A percentile compares a stretch with the other conserved stretches of the same genome.
phyloP scores from a whole-genome alignment of 2,329 filamentous ascomycete genomes.

The Trichoderma semiorbis region DNA sequence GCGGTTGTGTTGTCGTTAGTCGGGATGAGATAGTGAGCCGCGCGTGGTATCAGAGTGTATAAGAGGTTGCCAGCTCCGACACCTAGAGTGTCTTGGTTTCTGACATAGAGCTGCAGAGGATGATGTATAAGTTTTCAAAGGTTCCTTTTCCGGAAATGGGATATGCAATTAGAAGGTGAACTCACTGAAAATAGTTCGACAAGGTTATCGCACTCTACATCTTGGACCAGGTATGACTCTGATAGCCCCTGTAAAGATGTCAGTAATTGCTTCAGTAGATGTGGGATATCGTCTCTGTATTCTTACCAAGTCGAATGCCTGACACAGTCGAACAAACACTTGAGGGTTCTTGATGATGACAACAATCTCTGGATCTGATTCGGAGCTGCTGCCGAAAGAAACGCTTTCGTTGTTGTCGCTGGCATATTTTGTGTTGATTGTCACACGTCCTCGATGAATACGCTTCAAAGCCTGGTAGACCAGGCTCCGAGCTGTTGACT shows the following conservation, averaged over 20 bases:
- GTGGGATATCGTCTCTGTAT: background rate
- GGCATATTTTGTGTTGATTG: background rate
- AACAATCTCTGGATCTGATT: background rate
- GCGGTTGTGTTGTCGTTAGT: conserved; percentile 6
- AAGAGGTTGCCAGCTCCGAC: conserved; percentile 1
- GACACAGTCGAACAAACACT: conserved; percentile 17
- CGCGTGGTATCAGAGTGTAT: conserved; percentile 3
- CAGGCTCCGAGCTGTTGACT: conserved; percentile 10
- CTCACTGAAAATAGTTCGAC: conserved; percentile 17
- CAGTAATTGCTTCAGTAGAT: background rate
- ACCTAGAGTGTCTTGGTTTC: conserved; percentile 2
- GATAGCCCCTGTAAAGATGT: conserved; percentile 16
- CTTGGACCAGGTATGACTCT: conserved; percentile 20
- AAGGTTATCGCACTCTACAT: conserved; percentile 19
- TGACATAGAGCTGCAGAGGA: conserved; percentile 11
- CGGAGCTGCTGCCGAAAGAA: background rate
- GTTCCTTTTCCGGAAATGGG: too few relatives aligned
- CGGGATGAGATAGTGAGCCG: background rate
- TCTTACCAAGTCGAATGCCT: conserved; percentile 18
- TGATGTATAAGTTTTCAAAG: background rate
- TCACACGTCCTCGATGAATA: conserved; percentile 11
- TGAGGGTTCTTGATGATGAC: conserved; percentile 11
- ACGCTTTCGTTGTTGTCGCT: background rate
- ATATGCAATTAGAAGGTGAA: background rate
- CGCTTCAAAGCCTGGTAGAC: conserved; percentile 13